phyloP scores from a whole-genome alignment of 805 yeast species.

The Pichia paraexigua region DNA sequence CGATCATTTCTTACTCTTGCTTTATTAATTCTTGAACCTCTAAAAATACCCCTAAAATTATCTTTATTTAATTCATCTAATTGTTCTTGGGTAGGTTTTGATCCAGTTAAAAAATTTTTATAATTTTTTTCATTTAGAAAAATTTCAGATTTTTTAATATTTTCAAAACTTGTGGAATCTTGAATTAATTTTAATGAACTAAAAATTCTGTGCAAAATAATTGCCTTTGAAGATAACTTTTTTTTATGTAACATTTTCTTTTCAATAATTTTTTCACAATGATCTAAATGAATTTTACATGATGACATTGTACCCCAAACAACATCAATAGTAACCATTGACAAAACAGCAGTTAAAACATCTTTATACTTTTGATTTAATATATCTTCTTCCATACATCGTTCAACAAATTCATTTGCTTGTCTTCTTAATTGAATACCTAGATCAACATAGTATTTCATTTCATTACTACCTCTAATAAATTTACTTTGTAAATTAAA shows the following conservation, averaged over 20 bases:
- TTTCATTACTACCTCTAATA: constrained; percentile 55
- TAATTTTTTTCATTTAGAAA: constrained; percentile 30
- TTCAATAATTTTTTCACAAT: constrained; percentile 69
- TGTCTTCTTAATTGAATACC: constrained; percentile 71
- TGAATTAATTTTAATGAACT: constrained; percentile 68
- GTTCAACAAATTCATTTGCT: constrained; percentile 59
- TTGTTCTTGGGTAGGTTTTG: constrained; percentile 21
- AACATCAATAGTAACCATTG: constrained; percentile 82
- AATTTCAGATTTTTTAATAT: constrained; percentile 27
- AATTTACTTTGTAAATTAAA: constrained; percentile 71
- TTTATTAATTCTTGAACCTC: constrained; percentile 7
- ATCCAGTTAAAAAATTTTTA: constrained; percentile 27
- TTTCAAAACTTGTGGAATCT: constrained; percentile 56
- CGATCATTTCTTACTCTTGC: constrained; percentile 2
- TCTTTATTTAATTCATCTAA: constrained; percentile 17
- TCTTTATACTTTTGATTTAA: constrained; percentile 70
- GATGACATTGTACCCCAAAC: constrained; percentile 90
- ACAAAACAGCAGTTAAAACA: constrained; percentile 70
- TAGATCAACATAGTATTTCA: constrained; percentile 60
- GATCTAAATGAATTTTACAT: constrained; percentile 63
- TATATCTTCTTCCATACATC: constrained; percentile 45
- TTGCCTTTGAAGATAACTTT: constrained; percentile 66
- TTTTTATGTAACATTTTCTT: constrained; percentile 60
- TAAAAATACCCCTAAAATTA: constrained; percentile 21
- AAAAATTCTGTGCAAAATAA: constrained; percentile 68